Percentiles rank a stretch among this genome's conserved stretches.
phyloP scores from a whole-genome alignment of 2,329 filamentous ascomycete species.

The Periconia digitata region DNA sequence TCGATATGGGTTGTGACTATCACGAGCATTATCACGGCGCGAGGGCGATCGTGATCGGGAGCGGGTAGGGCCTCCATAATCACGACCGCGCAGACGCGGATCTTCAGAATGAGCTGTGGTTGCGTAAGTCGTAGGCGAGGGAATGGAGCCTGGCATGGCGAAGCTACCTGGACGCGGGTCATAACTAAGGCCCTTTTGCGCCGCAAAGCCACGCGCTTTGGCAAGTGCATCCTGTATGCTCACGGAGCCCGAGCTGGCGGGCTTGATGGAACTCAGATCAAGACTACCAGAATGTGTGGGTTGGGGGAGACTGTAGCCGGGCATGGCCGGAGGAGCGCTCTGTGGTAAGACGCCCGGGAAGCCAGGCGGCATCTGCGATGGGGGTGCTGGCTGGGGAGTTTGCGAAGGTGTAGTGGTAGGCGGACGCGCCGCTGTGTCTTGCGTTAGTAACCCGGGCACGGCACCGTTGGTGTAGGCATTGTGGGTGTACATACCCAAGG shows the following conservation, averaged over 20 bases:
- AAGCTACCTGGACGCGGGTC: slow-evolving; percentile 48
- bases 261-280: slow-evolving; percentile 78
- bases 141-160: slow-evolving; percentile 38
- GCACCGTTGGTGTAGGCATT: neutral
- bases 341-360: slow-evolving; percentile 47
- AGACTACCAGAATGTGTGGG: slow-evolving; percentile 74
- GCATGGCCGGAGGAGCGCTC: slow-evolving; percentile 45
- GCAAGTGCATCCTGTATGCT: slow-evolving; percentile 83
- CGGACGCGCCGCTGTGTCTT: slow-evolving; percentile 48
- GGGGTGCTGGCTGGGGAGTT: slow-evolving; percentile 46
- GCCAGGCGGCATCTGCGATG: slow-evolving; percentile 46
- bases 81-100: slow-evolving; percentile 54
- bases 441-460: slow-evolving; percentile 10
- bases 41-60: slow-evolving; percentile 63
- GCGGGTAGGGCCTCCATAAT: slow-evolving; percentile 66
- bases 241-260: slow-evolving; percentile 76
- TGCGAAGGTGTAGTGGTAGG: slow-evolving; percentile 52
- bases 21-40: slow-evolving; percentile 70
- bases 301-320: slow-evolving; percentile 60
- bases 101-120: slow-evolving; percentile 46
- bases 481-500: slow-evolving; percentile 33
- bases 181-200: slow-evolving; percentile 70
- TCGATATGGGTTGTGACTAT: slow-evolving; percentile 79
- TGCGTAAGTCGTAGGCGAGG: slow-evolving; percentile 34
- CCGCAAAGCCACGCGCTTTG: slow-evolving; percentile 78